These are phyloP conservation scores for Ceratobasidium sp. DNA, from an alignment of 1,284 basidiomycete species.

Conservation along the genomic window DNA sequence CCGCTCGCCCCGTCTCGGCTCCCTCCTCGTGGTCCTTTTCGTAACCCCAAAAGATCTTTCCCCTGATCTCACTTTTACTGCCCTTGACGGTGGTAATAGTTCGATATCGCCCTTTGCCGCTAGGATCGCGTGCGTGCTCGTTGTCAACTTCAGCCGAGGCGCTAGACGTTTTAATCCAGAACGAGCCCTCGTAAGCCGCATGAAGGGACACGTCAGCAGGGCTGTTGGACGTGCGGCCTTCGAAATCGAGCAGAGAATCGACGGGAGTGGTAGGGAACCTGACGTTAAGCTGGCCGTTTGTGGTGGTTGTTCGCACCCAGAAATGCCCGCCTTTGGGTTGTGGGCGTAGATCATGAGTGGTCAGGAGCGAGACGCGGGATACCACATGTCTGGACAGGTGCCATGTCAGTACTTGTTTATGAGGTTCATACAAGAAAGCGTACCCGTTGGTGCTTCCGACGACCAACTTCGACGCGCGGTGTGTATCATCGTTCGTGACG, in stretches of 20 bases:
- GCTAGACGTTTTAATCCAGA: not conserved
- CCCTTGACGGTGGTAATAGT: not conserved
- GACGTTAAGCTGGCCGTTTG: slow-evolving; percentile 32
- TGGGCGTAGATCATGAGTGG: slow-evolving; percentile 42
- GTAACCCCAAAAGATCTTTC: slow-evolving; percentile 6
- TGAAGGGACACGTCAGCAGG: slow-evolving; percentile 22
- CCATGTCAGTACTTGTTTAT: not conserved
- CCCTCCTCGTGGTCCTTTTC: slow-evolving; percentile 13
- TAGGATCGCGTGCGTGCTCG: slow-evolving; percentile 4
- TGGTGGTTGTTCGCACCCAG: not conserved
- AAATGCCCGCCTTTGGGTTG: slow-evolving; percentile 43
- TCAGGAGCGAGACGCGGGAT: slow-evolving; percentile 30
- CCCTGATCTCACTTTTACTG: not conserved
- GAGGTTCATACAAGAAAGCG: not conserved
- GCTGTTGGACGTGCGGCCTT: slow-evolving; percentile 16
- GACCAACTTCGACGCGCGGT: slow-evolving; percentile 18
- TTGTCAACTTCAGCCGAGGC: slow-evolving; percentile 2
- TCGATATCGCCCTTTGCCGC: slow-evolving; percentile 18
- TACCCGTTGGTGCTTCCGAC: slow-evolving; percentile 28
- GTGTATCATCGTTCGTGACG: slow-evolving; percentile 42
- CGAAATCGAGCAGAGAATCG: slow-evolving; percentile 35
- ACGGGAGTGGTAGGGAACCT: slow-evolving; percentile 20
- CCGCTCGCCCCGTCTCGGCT: slow-evolving; percentile 2
- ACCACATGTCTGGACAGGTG: slow-evolving; percentile 18
- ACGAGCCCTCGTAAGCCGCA: slow-evolving; percentile 23